Percentiles rank a stretch among this genome's conserved stretches.
Conservation (phyloP, 371 early-diverging fungal genomes). For the Mortierella sp. region DNA sequence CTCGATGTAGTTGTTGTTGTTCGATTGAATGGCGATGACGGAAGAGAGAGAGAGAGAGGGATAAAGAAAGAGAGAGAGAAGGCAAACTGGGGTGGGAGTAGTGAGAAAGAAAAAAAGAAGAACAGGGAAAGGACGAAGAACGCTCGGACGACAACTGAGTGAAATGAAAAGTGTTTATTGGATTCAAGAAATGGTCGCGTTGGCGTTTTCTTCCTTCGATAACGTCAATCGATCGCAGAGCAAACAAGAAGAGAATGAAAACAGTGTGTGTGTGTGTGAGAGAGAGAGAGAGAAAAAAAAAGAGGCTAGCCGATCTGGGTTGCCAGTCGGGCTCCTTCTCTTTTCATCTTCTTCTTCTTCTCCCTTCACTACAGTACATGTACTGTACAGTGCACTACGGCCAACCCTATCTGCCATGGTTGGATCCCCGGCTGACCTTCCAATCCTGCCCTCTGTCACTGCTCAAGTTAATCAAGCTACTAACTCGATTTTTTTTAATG, state of each 20-base stretch:
- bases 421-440: background rate
- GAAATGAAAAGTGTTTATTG: background rate
- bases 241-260: background rate
- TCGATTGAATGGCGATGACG: background rate
- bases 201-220: background rate
- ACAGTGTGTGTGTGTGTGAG: background rate
- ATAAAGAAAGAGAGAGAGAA: background rate
- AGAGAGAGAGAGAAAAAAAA: background rate
- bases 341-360: background rate
- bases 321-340: background rate
- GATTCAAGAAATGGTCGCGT: background rate
- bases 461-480: too few species aligned
- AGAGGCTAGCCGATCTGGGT: background rate
- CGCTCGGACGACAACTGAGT: background rate
- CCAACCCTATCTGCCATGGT: background rate
- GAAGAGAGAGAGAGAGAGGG: background rate
- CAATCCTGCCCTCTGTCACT: too few species aligned
- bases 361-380: background rate
- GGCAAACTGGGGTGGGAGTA: background rate
- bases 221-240: background rate
- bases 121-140: constrained; percentile 4
- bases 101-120: background rate
- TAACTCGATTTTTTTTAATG: background rate
- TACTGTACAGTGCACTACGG: background rate
- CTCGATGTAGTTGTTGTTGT: background rate